These are phyloP conservation scores for Diaporthe eres DNA, from an alignment of 2,329 filamentous ascomycete genomes.

Conservation along the genomic window DNA sequence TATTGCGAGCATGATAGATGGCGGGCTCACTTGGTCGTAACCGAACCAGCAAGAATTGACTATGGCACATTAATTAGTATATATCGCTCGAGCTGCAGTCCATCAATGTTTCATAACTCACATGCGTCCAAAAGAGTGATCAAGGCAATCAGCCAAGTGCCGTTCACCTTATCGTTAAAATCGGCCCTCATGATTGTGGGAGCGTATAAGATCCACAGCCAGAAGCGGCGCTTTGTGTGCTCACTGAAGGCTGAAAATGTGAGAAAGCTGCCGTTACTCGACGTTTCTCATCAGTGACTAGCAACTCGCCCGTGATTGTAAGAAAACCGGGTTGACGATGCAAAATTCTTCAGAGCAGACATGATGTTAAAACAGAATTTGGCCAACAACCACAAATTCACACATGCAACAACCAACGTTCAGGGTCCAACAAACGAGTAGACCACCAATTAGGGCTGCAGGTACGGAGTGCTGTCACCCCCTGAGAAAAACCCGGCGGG, in stretches of 20 bases:
- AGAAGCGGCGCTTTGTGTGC: background rate
- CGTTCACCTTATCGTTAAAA: slow-evolving; percentile 33
- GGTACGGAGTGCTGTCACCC: slow-evolving; percentile 23
- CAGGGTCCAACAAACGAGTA: slow-evolving; percentile 1
- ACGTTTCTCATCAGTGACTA: background rate
- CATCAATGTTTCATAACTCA: background rate
- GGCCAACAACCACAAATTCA: background rate
- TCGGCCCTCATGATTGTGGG: slow-evolving; percentile 8
- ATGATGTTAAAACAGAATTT: background rate
- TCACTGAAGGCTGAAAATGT: background rate
- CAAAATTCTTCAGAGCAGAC: background rate
- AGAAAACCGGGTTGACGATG: background rate
- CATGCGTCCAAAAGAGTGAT: slow-evolving; percentile 40
- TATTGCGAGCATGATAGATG: background rate
- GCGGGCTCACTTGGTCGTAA: slow-evolving; percentile 39
- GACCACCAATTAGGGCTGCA: slow-evolving; percentile 23
- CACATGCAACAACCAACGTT: background rate
- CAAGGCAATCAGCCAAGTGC: slow-evolving; percentile 40
- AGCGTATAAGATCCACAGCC: background rate
- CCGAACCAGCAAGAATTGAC: slow-evolving; percentile 42
- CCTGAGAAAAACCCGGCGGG: slow-evolving; percentile 13
- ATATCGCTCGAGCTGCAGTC: background rate
- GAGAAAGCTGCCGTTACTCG: background rate
- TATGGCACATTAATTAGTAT: background rate
- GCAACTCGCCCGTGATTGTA: background rate